These are phyloP conservation scores for Avena atlantica DNA, from an alignment of 176 grass and related monocot species.

Conservation along the genomic window DNA sequence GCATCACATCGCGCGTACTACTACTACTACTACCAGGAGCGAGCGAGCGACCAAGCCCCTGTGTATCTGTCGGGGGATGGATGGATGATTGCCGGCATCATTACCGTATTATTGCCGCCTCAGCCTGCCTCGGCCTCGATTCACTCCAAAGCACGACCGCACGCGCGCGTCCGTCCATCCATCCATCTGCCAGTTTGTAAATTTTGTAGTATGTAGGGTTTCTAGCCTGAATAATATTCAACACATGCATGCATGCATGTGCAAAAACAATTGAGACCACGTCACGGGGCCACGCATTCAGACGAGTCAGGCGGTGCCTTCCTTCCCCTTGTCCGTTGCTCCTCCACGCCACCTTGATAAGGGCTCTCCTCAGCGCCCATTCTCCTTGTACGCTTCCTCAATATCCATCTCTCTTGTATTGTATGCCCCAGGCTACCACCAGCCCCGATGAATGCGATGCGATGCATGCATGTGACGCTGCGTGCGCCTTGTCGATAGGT, in stretches of 20 bases:
- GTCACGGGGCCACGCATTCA: background rate
- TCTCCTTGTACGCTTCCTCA: constrained; percentile 47
- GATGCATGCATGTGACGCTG: constrained; percentile 25
- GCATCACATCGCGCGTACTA: constrained; percentile 1
- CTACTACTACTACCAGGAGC: background rate
- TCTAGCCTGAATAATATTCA: background rate
- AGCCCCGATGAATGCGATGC: background rate
- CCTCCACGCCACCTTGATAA: background rate
- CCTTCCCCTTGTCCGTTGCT: constrained; percentile 39
- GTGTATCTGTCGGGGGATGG: constrained; percentile 5
- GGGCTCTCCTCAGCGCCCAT: constrained; percentile 21
- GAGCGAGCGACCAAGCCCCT: background rate
- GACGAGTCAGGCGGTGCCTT: background rate
- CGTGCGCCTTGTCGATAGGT: constrained; percentile 15
- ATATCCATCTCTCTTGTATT: constrained; percentile 16
- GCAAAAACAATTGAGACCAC: background rate
- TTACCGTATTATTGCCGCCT: constrained; percentile 28
- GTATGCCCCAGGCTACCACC: background rate
- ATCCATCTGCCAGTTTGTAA: background rate
- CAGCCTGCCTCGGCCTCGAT: background rate
- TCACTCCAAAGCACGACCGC: background rate
- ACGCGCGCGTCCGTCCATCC: background rate
- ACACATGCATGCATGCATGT: background rate
- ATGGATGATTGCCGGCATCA: constrained; percentile 32
- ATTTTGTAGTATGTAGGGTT: background rate